Evolutionary conservation across 192 early-diverging fungal species (phyloP).

Genomic region (Coemansia sp.): DNA sequence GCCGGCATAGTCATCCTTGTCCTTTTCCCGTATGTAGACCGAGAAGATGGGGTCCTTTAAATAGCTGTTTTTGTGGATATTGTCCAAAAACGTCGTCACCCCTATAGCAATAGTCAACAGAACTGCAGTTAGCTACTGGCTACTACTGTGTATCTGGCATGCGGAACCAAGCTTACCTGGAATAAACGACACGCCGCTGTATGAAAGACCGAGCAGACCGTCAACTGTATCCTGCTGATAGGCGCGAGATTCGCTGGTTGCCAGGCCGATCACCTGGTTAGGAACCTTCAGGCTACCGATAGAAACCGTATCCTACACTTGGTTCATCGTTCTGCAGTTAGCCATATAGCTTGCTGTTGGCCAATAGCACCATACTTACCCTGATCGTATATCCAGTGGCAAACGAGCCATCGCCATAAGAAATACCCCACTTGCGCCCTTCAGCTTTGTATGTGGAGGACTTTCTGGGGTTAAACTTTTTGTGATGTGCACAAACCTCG

Average conservation of each 20-base stretch:
- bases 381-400: conserved; percentile 45
- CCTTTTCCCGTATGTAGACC: conserved; percentile 59
- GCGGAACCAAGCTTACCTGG: conserved; percentile 29
- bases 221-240: conserved; percentile 62
- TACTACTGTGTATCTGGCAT: not conserved
- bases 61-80: conserved; percentile 55
- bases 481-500: conserved; percentile 46
- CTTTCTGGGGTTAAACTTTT: conserved; percentile 52
- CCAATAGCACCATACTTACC: conserved; percentile 7
- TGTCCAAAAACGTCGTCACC: conserved; percentile 54
- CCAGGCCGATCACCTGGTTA: conserved; percentile 63
- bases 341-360: not conserved
- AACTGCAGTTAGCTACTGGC: not conserved
- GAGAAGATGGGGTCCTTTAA: conserved; percentile 67
- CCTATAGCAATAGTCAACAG: conserved; percentile 17
- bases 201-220: conserved; percentile 67
- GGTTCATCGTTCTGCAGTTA: not conserved
- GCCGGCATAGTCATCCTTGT: conserved; percentile 52
- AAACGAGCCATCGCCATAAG: conserved; percentile 65
- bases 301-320: conserved; percentile 52
- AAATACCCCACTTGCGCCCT: conserved; percentile 59
- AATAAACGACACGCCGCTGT: conserved; percentile 55
- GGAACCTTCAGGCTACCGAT: conserved; percentile 57
- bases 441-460: conserved; percentile 58
- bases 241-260: conserved; percentile 55